These are phyloP conservation scores for Anthoceros angustus DNA, from an alignment of 225 moss, liverwort and hornwort species.

Conservation along the genomic window DNA sequence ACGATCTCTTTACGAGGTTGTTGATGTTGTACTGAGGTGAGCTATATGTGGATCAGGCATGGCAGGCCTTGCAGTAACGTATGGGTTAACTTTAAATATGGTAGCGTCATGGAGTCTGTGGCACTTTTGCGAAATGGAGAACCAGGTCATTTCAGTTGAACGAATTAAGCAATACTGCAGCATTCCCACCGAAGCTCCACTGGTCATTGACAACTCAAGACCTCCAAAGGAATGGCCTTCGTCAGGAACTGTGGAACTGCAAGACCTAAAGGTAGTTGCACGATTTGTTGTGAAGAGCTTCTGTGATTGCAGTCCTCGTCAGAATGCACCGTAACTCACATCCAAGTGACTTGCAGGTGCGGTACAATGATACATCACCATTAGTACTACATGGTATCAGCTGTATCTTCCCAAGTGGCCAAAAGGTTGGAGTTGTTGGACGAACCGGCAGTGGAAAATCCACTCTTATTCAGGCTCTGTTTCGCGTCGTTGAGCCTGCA, in stretches of 20 bases:
- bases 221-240: constrained; percentile 59
- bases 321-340: background rate
- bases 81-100: constrained; percentile 58
- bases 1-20: constrained; percentile 2
- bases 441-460: constrained; percentile 71
- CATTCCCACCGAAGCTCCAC: constrained; percentile 52
- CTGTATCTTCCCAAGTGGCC: constrained; percentile 50
- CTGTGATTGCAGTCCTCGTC: background rate
- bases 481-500: constrained; percentile 61
- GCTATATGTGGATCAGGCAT: constrained; percentile 27
- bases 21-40: background rate
- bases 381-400: constrained; percentile 61
- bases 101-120: constrained; percentile 45
- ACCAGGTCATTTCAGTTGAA: constrained; percentile 67
- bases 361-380: constrained; percentile 37
- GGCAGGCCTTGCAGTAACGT: constrained; percentile 74
- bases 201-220: constrained; percentile 39
- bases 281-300: background rate
- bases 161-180: constrained; percentile 65
- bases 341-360: constrained; percentile 24
- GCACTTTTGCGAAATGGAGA: constrained; percentile 66
- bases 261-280: constrained; percentile 38
- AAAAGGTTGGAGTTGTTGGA: constrained; percentile 66
- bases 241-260: constrained; percentile 58
- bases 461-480: constrained; percentile 66